These are phyloP conservation scores for Lentinus tigrinus DNA, from an alignment of 768 basidiomycete species.

Conservation along the genomic window DNA sequence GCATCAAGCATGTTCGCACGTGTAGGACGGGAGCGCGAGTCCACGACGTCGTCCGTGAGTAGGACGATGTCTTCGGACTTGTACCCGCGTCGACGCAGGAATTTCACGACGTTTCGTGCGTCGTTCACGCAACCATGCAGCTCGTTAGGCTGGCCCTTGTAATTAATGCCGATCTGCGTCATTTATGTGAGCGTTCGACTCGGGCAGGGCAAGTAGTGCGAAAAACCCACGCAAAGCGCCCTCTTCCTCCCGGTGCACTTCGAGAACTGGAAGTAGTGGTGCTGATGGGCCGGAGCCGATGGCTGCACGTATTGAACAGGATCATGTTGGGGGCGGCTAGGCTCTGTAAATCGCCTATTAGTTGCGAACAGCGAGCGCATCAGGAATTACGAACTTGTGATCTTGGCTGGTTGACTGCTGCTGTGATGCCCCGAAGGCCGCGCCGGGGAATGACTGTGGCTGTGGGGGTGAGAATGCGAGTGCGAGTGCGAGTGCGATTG, in stretches of 20 bases:
- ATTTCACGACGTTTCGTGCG: conserved; percentile 75
- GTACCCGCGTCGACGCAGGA: conserved; percentile 51
- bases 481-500: conserved; percentile 13
- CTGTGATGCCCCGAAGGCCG: conserved; percentile 4
- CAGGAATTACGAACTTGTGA: neutral
- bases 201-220: neutral
- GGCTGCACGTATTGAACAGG: conserved; percentile 1
- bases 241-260: conserved; percentile 88
- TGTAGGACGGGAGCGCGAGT: conserved; percentile 71
- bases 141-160: conserved; percentile 63
- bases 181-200: neutral
- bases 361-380: neutral
- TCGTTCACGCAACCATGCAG: conserved; percentile 92
- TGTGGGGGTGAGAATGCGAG: conserved; percentile 2
- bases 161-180: conserved; percentile 85
- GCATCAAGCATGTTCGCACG: conserved; percentile 78
- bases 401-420: neutral
- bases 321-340: neutral
- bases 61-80: conserved; percentile 76
- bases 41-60: conserved; percentile 72
- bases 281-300: neutral
- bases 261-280: conserved; percentile 65
- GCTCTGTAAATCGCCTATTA: neutral
- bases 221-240: conserved; percentile 71
- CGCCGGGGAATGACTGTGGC: conserved; percentile 5